phyloP scores from a whole-genome alignment of 495 filamentous ascomycete species.

The Hypoxylon lienhwacheense region DNA sequence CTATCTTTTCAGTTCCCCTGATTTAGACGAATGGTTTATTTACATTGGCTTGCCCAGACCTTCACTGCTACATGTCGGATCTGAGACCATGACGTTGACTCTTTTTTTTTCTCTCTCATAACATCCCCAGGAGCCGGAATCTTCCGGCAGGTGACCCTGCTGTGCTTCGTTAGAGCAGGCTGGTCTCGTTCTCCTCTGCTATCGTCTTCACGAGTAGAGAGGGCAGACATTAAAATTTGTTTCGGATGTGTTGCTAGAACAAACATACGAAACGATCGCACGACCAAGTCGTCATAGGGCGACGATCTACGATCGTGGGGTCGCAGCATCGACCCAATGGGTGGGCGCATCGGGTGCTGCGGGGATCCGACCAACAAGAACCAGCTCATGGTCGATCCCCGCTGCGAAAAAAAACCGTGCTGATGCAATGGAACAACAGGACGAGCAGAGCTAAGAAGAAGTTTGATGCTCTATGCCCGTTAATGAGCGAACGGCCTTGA shows the following conservation, averaged over 20 bases:
- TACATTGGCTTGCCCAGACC: constrained; percentile 33
- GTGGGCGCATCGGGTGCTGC: constrained; percentile 33
- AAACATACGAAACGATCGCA: constrained; percentile 43
- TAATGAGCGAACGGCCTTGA: constrained; percentile 42
- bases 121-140: constrained; percentile 36
- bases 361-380: constrained; percentile 23
- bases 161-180: constrained; percentile 32
- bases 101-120: constrained; percentile 16
- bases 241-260: constrained; percentile 31
- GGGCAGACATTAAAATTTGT: constrained; percentile 9
- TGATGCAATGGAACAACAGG: constrained; percentile 40
- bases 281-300: constrained; percentile 17
- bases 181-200: constrained; percentile 6
- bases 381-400: constrained; percentile 32
- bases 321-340: constrained; percentile 43
- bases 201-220: constrained; percentile 15
- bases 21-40: constrained; percentile 18
- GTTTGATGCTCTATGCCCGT: constrained; percentile 23
- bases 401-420: constrained; percentile 30
- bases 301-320: constrained; percentile 31
- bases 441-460: constrained; percentile 25
- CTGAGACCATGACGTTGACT: constrained; percentile 23
- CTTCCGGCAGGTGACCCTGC: constrained; percentile 23
- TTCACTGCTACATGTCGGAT: constrained; percentile 3
- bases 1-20: constrained; percentile 11